Percentiles rank a stretch among this genome's conserved stretches.
These are phyloP conservation scores for Populus hybrid DNA, from an alignment of 441 rosid genomes.

Conservation along the genomic window DNA sequence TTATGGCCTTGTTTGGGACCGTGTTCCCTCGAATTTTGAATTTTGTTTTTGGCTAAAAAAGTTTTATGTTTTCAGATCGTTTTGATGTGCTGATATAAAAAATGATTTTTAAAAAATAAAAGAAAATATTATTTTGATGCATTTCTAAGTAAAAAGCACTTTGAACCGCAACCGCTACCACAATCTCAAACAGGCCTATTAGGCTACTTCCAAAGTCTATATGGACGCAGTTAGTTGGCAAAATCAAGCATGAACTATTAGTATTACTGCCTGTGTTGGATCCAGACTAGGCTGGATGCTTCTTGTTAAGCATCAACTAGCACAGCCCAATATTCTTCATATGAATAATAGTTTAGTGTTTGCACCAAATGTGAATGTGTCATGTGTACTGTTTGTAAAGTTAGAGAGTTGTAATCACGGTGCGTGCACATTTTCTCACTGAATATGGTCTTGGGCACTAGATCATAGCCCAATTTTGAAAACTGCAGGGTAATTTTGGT, in stretches of 20 bases:
- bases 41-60: too few species aligned
- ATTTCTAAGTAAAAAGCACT: too few species aligned
- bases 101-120: too few species aligned
- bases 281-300: not conserved
- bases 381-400: not conserved
- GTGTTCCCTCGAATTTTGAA: not conserved
- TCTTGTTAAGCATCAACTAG: not conserved
- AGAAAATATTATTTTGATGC: too few species aligned
- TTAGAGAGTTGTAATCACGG: not conserved
- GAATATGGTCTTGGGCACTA: not conserved
- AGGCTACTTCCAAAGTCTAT: not conserved
- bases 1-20: not conserved
- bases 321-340: not conserved
- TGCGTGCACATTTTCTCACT: not conserved
- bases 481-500: not conserved
- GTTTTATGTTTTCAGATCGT: too few species aligned
- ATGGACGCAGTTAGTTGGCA: slow-evolving; percentile 1
- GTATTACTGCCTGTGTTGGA: not conserved
- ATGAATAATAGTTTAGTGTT: not conserved
- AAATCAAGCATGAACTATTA: not conserved
- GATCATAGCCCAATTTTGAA: not conserved
- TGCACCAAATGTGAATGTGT: not conserved
- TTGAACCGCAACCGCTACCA: too few species aligned
- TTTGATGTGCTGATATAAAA: too few species aligned
- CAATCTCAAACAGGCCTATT: not conserved